Evolutionary conservation across 2,329 filamentous ascomycete genomes (phyloP), one percentile per base, ranked within the genome.

Genomic region (Ascochyta lentis): DNA sequence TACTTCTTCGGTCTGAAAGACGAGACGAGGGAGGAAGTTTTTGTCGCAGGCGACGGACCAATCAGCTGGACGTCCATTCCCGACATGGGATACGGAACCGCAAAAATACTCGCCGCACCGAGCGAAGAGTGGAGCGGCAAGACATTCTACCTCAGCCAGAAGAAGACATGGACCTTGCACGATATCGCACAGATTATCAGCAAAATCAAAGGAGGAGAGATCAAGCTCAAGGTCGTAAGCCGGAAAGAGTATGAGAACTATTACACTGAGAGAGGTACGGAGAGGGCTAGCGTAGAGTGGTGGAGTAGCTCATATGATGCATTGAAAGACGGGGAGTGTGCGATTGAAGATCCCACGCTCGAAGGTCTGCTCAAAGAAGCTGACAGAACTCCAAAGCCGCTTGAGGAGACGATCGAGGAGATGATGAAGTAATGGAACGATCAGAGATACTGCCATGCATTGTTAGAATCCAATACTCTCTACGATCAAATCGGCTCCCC

Each of bases 261-360:
- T 56, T 79, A 80, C 62, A 49, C 72, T 8, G 65, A 76, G 37
- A 71, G 64, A 48, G 69, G 69, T 0, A 73, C 74, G 64, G 71
- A 78, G 22, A 70, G 70, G 46, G 54, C 64, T 7, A 65, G 71
- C 39, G 74, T 80, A 6, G 75, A 76, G 60, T 81, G 79, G 79
- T 81, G 79, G 79, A 75, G 72, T 34, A 75, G 68, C 33, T 77
- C 77, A 23, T 81, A 80, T 54, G 77, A 79, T 58, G 78, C 78
- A 39, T 37, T 81, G 31, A 64, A 66, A 33, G 70, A 78, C 7
- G 71, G 73, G 2, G 79, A 81, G 54, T 80, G 78, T 47, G 68
- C 70, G 43, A 78, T 79, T 44, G 55, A 74, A 3, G 79, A 81
- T 46, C 31, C 60, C 2, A 79, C 74, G 5, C 54, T 81, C 22